These are phyloP conservation scores for Pestalotiopsis sp. DNA, from an alignment of 2,329 filamentous ascomycete species.

Conservation along the genomic window DNA sequence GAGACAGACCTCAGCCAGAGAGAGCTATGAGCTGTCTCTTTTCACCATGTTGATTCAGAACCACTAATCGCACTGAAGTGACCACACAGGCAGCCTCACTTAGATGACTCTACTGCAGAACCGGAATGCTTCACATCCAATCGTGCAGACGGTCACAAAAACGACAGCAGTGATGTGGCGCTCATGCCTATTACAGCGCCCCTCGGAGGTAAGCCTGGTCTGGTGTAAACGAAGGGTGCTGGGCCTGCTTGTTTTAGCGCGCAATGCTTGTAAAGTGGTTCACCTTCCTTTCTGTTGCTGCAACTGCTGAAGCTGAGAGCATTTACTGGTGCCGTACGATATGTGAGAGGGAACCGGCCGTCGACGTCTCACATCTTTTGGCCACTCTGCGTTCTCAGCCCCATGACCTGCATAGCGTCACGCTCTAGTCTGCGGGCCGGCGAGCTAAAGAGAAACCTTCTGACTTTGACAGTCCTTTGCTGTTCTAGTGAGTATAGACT, in stretches of 20 bases:
- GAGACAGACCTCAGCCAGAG: no score
- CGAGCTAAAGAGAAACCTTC: not conserved
- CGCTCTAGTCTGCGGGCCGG: not conserved
- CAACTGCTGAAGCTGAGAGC: not conserved
- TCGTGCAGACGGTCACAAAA: not conserved
- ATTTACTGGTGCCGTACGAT: not conserved
- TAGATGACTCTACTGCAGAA: not conserved
- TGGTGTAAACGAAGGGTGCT: not conserved
- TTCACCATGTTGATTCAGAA: not conserved
- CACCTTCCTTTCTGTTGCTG: not conserved
- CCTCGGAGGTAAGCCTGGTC: not conserved
- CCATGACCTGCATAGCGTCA: not conserved
- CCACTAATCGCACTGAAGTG: no score
- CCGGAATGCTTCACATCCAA: not conserved
- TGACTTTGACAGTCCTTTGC: not conserved
- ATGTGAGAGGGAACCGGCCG: not conserved
- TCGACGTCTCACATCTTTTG: not conserved
- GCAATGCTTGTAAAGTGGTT: conserved; percentile 9
- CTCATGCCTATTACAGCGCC: not conserved
- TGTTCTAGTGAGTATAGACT: not conserved
- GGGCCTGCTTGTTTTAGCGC: conserved; percentile 7
- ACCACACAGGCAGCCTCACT: not conserved
- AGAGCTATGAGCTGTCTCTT: not conserved
- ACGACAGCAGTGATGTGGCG: not conserved
- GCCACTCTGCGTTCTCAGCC: not conserved